Conservation (phyloP, 805 yeast genomes). For the Wickerhamiella hasegawae region DNA sequence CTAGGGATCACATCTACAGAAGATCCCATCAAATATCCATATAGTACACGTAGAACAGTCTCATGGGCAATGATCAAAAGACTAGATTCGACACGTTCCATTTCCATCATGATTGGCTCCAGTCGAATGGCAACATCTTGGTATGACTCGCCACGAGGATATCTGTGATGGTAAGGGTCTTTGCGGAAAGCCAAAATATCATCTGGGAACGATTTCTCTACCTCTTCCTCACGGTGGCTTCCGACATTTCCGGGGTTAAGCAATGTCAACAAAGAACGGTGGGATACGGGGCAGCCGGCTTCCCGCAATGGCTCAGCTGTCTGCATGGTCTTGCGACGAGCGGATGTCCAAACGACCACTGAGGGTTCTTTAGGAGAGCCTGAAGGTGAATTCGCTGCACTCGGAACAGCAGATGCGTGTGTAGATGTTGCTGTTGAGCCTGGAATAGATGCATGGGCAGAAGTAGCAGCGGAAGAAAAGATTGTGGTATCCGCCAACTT, state of each 20-base stretch:
- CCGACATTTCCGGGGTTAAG: conserved; percentile 81
- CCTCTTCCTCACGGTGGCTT: conserved; percentile 43
- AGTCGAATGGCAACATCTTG: conserved; percentile 91
- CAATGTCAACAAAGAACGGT: conserved; percentile 72
- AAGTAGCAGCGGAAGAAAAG: background rate
- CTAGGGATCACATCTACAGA: conserved; percentile 75
- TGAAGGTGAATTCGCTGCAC: background rate
- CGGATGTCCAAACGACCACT: conserved; percentile 89
- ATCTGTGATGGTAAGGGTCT: conserved; percentile 90
- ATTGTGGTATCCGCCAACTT: background rate
- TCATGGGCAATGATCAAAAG: conserved; percentile 87
- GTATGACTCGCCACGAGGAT: conserved; percentile 83
- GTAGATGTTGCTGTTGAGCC: background rate
- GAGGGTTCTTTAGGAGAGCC: conserved; percentile 11
- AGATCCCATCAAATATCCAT: conserved; percentile 90
- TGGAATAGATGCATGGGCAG: background rate
- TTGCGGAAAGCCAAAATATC: conserved; percentile 48
- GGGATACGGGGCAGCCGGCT: conserved; percentile 46
- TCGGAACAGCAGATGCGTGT: background rate
- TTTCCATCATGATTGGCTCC: conserved; percentile 83
- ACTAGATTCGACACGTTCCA: conserved; percentile 75
- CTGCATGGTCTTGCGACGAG: conserved; percentile 67
- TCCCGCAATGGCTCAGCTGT: conserved; percentile 56
- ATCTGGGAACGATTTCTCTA: conserved; percentile 42
- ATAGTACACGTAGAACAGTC: conserved; percentile 71